Evolutionary conservation across 2,329 filamentous ascomycete genomes (phyloP).

Genomic region (Beauveria bassiana): DNA sequence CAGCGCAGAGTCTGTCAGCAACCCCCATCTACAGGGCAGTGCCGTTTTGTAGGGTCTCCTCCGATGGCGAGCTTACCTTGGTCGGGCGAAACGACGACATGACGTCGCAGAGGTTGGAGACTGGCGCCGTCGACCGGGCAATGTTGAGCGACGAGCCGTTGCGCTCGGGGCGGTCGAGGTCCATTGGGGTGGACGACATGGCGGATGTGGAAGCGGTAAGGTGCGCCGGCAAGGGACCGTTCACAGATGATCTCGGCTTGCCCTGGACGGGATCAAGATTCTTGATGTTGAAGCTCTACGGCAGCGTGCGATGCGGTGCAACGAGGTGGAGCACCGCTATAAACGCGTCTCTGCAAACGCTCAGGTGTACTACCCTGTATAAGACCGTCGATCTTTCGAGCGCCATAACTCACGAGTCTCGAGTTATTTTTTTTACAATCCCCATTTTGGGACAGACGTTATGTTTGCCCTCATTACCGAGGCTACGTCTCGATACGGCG

Average conservation of each 20-base stretch:
- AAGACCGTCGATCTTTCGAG: no score
- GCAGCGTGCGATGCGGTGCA: neutral
- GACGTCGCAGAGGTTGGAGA: conserved; percentile 67
- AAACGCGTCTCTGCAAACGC: neutral
- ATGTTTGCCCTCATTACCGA: no score
- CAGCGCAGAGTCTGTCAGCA: neutral
- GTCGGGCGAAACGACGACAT: conserved; percentile 71
- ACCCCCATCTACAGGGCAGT: no score
- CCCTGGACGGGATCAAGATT: neutral
- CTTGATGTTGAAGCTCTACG: neutral
- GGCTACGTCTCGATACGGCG: no score
- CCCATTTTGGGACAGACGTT: no score
- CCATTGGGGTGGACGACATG: conserved; percentile 51
- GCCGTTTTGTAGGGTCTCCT: no score
- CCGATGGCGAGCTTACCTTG: conserved; percentile 48
- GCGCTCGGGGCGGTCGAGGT: conserved; percentile 40
- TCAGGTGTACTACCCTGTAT: neutral
- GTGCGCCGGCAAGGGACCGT: neutral
- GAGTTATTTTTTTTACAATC: no score
- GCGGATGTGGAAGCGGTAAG: neutral
- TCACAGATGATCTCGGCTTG: neutral
- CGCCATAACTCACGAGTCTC: no score
- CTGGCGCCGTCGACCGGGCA: conserved; percentile 38
- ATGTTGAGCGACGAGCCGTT: conserved; percentile 42
- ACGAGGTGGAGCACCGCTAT: neutral